Evolutionary conservation across 306 rosid genomes (phyloP).

Genomic region (Trifolium repens): DNA sequence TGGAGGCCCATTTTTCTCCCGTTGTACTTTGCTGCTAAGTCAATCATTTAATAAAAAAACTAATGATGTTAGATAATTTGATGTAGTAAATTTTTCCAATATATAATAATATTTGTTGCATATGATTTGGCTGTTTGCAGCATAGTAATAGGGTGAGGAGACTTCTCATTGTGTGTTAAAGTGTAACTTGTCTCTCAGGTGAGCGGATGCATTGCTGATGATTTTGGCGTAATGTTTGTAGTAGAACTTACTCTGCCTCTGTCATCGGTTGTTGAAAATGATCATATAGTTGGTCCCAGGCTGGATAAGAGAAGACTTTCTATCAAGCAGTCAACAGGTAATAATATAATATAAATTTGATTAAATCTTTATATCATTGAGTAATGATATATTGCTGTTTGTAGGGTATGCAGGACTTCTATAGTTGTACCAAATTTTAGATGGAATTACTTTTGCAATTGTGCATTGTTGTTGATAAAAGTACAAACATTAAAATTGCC

Average conservation of each 20-base stretch:
- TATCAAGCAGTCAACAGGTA: background rate
- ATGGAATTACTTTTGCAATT: slow-evolving; percentile 12
- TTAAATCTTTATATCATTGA: background rate
- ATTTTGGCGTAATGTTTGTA: slow-evolving; percentile 11
- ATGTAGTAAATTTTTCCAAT: slow-evolving; percentile 30
- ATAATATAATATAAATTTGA: background rate
- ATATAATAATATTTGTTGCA: slow-evolving; percentile 25
- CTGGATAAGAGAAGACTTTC: background rate
- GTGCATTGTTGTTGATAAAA: background rate
- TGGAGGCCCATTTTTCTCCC: slow-evolving; percentile 30
- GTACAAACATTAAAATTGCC: background rate
- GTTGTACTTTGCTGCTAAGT: slow-evolving; percentile 1
- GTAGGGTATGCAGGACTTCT: background rate
- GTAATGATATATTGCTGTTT: background rate
- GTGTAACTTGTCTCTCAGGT: background rate
- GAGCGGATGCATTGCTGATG: background rate
- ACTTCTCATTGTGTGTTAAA: background rate
- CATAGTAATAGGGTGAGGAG: background rate
- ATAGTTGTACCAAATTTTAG: background rate
- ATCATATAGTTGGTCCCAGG: background rate
- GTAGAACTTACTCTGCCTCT: slow-evolving; percentile 1
- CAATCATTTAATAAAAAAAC: slow-evolving; percentile 15
- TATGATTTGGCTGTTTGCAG: background rate
- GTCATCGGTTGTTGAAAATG: background rate
- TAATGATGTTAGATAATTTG: slow-evolving; percentile 14